Evolutionary conservation across 306 rosid species (phyloP), one percentile per base, ranked within the genome.

Genomic region (Amphicarpaea edgeworthii): DNA sequence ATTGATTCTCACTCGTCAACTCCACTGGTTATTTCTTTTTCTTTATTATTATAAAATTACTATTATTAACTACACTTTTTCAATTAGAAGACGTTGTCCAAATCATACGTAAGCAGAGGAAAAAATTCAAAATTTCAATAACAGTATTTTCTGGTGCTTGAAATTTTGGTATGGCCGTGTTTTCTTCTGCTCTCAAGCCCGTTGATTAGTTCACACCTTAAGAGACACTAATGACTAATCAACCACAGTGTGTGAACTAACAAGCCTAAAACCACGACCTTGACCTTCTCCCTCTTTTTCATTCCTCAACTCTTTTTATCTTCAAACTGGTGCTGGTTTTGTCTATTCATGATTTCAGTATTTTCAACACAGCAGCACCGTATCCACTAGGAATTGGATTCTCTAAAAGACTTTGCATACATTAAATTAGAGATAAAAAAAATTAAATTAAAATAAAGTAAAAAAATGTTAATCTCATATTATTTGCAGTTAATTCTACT

Each of bases 201-300:
- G 40, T 59, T 59, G 65, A 59, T 59, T 58, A 26, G 40, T 58
- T 10, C 64, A 58, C 17, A 58, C 17, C 38, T 4, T 5, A 24
- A 58, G 7, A 2, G 64, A 9, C 32, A 54, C 14, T 54, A 19
- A 50, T 50, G 15, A 54, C 14, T 54, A 19, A 50, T 50, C 24
- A 50, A 50, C 12, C 12, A 53, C 28, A 38, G 41, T 72, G 58
- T 17, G 30, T 59, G 59, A 73, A 58, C 28, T 41, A 43, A 73
- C 30, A 24, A 24, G 20, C 21, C 78, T 41, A 43, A 59, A 59
- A 42, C 34, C 5, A 16, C 1, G 69, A 73, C 59, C 21, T 59
- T 73, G 69, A 28, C 77, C 45, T 73, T 57, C 28, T 14, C 20
- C 43, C 10, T 41, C 14, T 42, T 58, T 58, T 3, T 14, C 23